Evolutionary conservation across 306 rosid genomes (phyloP), one percentile per base, ranked within the genome.

Genomic region (Quercus mongolica): DNA sequence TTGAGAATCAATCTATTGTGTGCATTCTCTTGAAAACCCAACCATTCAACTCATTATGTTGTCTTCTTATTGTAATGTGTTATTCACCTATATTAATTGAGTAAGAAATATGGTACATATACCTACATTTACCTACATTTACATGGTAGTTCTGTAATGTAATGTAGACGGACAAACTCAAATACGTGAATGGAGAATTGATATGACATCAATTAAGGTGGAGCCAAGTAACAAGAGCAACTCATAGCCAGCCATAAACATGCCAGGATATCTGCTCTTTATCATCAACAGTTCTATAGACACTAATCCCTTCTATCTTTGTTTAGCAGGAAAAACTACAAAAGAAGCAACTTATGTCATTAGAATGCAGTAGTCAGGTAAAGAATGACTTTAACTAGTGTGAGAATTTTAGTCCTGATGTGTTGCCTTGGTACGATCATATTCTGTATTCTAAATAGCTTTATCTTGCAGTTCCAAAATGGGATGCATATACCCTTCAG

Each of bases 321-420:
- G 18, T 76, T 74, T 83, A 70, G 79, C 92, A 84, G 92, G 99
- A 91, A 81, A 88, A 80, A 82, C 54, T 90, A 33, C 91, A 90
- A 83, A 93, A 93, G 85, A 96, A 90, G 70, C 97, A 93, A 81
- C 82, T 92, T 35, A 85, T 80, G 79, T 80, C 98, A 51, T 68
- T 93, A 62, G 96, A 91, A 62, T 87, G 94, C 87, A 78, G 82
- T 86, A 89, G 80, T 77, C 99, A 92, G 98, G 99, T 92, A 82
- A 86, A 85, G 69, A 72, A 41, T 62, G 59, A 28, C 69, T 70
- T 10, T 3, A 28, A 33, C 51, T 54, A 59, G 56, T 68, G 19
- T 71, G 28, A n/a, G 21, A 54, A n/a, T 58, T 26, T n/a, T 35
- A 35, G 41, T 6, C 1, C 5, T 44, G 62, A 56, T 55, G 25